Conservation (phyloP, 1,284 basidiomycete genomes). For the Leccinum glutinopallens region DNA sequence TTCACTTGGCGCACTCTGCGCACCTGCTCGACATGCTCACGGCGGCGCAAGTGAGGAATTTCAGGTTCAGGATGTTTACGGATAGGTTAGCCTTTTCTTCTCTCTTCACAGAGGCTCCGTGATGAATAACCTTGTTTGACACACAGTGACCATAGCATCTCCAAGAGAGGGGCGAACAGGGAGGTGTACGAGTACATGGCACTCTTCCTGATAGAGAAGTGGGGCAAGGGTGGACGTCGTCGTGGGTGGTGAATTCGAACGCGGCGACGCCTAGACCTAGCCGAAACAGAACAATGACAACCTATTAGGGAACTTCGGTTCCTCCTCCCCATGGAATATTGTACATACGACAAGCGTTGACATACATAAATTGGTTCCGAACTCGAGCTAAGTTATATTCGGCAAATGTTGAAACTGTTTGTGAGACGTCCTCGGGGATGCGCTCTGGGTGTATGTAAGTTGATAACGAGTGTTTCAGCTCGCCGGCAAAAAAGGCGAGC, state of each 20-base stretch:
- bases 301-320: background rate
- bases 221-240: conserved; percentile 81
- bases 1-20: conserved; percentile 91
- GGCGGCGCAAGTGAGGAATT: conserved; percentile 70
- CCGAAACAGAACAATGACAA: background rate
- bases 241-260: conserved; percentile 49
- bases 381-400: background rate
- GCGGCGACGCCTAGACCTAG: background rate
- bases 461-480: conserved; percentile 7
- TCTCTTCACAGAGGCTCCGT: conserved; percentile 1
- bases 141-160: conserved; percentile 77
- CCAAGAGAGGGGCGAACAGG: conserved; percentile 71
- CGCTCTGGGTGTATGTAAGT: background rate
- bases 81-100: conserved; percentile 68
- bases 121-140: conserved; percentile 11
- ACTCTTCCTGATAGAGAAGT: conserved; percentile 83
- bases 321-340: background rate
- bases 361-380: background rate
- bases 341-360: background rate
- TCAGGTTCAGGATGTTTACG: conserved; percentile 94
- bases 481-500: background rate
- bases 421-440: background rate
- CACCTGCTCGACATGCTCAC: conserved; percentile 93
- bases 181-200: conserved; percentile 91
- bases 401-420: background rate